Base-by-base conservation (phyloP, 2,329 filamentous ascomycete genomes). In the Pseudogymnoascus pannorum region DNA sequence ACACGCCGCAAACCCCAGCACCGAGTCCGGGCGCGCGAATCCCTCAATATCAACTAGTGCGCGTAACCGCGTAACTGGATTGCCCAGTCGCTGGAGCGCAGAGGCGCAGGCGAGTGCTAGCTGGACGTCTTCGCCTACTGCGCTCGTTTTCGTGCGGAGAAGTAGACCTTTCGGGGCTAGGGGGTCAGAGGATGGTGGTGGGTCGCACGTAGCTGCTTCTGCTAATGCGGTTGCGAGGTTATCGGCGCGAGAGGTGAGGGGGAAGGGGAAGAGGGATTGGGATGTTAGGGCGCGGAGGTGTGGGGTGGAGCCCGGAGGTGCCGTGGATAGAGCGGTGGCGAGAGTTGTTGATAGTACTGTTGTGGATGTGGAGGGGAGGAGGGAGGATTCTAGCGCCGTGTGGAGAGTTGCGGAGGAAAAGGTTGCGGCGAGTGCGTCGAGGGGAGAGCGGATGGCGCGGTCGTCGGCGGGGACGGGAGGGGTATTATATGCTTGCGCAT, bases 341-440 rank as follows among this genome's bases (percentile, higher is more conserved):
- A 78, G 75, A 36, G 72, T 73, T 31, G 74, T 71, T 60, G 73
- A 72, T n/a, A 71, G 75, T 9, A 73, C 72, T 2, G 76, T 75
- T 42, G 82, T 80, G 16, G 38, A 20, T 3, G 38, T 5, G 16
- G 38, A 40, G 18, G 38, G 16, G 8, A 40, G 8, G 33, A 95
- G 78, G 35, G 83, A 86, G 14, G 79, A 78, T 11, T 85, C 78
- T 26, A 97, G 80, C 2, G 85, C 86, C 62, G 82, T 81, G 68
- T 92, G 89, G 36, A 96, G 76, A 11, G 84, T 79, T 61, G 87
- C 80, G 65, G 85, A 91, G 0, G 92, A 95, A 78, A 87, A 94
- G 92, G 92, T 97, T 2, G 92, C 91, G 5, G 92, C 91, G 59
- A 97, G 84, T 11, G 91, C 92, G 73, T 97, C 93, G 66, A 97